Percentiles rank a stretch among this genome's conserved stretches.
Evolutionary conservation across 2,329 filamentous ascomycete genomes (phyloP).

Genomic region (Aspergillus pseudoglaucus): DNA sequence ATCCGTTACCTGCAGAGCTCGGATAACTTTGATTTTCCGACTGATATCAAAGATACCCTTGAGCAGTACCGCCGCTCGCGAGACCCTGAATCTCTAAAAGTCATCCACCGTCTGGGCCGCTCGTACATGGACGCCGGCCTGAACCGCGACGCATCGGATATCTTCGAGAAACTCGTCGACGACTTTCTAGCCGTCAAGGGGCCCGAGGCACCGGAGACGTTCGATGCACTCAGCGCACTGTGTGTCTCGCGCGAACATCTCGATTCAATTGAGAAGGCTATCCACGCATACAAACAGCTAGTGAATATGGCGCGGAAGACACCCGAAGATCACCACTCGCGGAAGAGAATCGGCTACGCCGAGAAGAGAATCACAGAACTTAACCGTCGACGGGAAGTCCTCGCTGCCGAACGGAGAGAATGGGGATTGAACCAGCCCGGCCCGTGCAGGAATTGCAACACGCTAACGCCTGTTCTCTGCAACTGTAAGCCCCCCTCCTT

Average conservation of each 20-base stretch:
- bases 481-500: slow-evolving; percentile 14
- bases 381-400: slow-evolving; percentile 18
- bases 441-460: slow-evolving; percentile 16
- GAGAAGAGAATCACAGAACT: slow-evolving; percentile 22
- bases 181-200: slow-evolving; percentile 20
- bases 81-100: slow-evolving; percentile 18
- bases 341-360: slow-evolving; percentile 20
- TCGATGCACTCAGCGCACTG: slow-evolving; percentile 24
- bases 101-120: slow-evolving; percentile 21
- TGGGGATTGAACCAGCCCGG: slow-evolving; percentile 20
- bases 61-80: slow-evolving; percentile 21
- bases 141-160: slow-evolving; percentile 20
- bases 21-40: slow-evolving; percentile 23
- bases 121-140: slow-evolving; percentile 25
- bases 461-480: slow-evolving; percentile 17
- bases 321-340: slow-evolving; percentile 18
- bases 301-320: slow-evolving; percentile 19
- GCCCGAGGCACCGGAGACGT: slow-evolving; percentile 20
- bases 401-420: slow-evolving; percentile 19
- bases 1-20: slow-evolving; percentile 21
- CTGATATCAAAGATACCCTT: slow-evolving; percentile 20
- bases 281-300: slow-evolving; percentile 23
- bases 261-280: slow-evolving; percentile 22
- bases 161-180: slow-evolving; percentile 22
- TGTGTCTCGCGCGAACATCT: slow-evolving; percentile 24